phyloP scores from a whole-genome alignment of 352 stramenopile species.

The Pythium phragmiticola region DNA sequence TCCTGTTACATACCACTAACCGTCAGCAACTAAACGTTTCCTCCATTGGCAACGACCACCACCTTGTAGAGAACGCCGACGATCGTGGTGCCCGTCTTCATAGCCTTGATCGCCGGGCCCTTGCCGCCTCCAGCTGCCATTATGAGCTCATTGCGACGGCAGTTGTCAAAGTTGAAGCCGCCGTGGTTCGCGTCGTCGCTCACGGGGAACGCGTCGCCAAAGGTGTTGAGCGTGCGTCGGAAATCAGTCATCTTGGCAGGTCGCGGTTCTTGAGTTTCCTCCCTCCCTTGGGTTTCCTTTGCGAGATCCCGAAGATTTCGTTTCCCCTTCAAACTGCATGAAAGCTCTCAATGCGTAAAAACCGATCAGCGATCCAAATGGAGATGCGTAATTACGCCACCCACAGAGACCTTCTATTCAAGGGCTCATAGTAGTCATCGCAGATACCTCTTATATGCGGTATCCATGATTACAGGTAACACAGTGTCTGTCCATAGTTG shows the following conservation, averaged over 20 bases:
- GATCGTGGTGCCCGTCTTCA: constrained; percentile 98
- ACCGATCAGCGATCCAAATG: background rate
- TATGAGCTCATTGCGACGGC: constrained; percentile 91
- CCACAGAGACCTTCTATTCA: background rate
- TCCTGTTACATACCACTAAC: constrained; percentile 40
- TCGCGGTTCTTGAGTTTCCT: constrained; percentile 8
- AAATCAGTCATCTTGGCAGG: constrained; percentile 68
- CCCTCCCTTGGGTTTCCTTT: constrained; percentile 16
- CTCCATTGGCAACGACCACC: background rate
- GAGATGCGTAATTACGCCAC: constrained; percentile 15
- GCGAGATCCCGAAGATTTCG: constrained; percentile 28
- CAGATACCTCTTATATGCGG: constrained; percentile 1
- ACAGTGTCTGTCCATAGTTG: background rate
- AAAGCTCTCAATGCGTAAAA: constrained; percentile 20
- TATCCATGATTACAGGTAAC: background rate
- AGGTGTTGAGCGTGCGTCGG: constrained; percentile 77
- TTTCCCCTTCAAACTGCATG: constrained; percentile 32
- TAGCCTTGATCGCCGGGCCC: constrained; percentile 66
- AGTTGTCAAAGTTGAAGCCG: constrained; percentile 93
- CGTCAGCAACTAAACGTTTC: background rate
- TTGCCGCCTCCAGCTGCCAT: constrained; percentile 49
- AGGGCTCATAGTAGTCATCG: background rate
- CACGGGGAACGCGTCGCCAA: constrained; percentile 63
- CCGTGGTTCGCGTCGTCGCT: constrained; percentile 53
- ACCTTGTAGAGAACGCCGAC: constrained; percentile 94